phyloP scores from a whole-genome alignment of 495 filamentous ascomycete genomes.

The Xylaria bambusicola region DNA sequence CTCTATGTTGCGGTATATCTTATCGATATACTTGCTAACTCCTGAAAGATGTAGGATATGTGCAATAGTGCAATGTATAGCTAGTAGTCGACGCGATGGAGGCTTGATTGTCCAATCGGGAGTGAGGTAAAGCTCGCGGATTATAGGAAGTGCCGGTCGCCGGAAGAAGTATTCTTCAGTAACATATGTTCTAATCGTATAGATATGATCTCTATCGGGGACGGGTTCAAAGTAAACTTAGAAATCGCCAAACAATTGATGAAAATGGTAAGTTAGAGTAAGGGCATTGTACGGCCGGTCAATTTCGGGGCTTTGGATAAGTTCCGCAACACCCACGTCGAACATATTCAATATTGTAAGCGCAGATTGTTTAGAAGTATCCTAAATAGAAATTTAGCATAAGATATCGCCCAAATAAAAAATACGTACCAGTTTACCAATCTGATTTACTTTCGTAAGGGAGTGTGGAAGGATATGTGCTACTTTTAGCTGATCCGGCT shows the following conservation, averaged over 20 bases:
- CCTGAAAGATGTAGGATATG: conserved; percentile 34
- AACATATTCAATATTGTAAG: conserved; percentile 26
- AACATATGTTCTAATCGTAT: background rate
- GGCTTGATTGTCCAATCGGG: conserved; percentile 24
- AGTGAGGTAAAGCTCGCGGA: background rate
- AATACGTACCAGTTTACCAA: conserved; percentile 6
- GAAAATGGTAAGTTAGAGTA: conserved; percentile 14
- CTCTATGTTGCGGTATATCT: conserved; percentile 26
- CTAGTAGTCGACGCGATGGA: conserved; percentile 29
- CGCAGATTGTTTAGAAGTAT: conserved; percentile 15
- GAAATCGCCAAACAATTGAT: conserved; percentile 16
- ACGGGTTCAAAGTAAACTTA: background rate
- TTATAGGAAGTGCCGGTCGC: background rate
- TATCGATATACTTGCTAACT: conserved; percentile 30
- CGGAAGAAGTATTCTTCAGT: background rate
- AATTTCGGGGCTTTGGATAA: conserved; percentile 21
- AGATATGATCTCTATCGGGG: background rate
- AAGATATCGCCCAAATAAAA: background rate
- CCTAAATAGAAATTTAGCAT: background rate
- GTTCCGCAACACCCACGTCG: conserved; percentile 17
- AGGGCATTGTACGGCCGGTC: conserved; percentile 25
- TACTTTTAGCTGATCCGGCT: background rate
- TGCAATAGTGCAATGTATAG: conserved; percentile 32
- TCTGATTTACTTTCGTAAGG: background rate
- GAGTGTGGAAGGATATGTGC: conserved; percentile 14